phyloP scores from a whole-genome alignment of 2,329 filamentous ascomycete species.

The Chrysoporthe cubensis region DNA sequence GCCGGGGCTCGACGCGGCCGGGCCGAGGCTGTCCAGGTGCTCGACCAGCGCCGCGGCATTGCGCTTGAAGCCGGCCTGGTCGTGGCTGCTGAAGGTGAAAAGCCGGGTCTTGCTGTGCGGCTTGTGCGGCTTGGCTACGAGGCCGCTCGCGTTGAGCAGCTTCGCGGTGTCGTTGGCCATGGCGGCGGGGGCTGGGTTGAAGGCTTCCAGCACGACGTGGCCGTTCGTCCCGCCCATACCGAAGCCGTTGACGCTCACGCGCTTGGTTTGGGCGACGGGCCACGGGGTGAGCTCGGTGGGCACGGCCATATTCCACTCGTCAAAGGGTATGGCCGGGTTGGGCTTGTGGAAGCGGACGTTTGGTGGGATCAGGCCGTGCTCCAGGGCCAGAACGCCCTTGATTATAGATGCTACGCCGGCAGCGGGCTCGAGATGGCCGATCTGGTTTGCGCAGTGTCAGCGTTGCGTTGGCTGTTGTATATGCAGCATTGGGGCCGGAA shows the following conservation, averaged over 20 bases:
- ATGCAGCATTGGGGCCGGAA: too few relatives aligned
- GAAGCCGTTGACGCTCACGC: conserved; percentile 54
- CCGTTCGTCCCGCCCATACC: conserved; percentile 52
- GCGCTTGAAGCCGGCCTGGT: too few relatives aligned
- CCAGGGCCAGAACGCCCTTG: conserved; percentile 56
- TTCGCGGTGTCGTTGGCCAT: conserved; percentile 31
- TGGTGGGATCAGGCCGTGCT: conserved; percentile 53
- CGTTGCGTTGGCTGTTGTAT: too few relatives aligned
- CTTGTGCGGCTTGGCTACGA: too few relatives aligned
- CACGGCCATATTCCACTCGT: conserved; percentile 55
- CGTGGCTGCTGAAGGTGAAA: too few relatives aligned
- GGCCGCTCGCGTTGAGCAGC: too few relatives aligned
- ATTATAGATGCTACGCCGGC: conserved; percentile 56
- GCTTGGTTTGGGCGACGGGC: conserved; percentile 36
- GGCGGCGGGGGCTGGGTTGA: conserved; percentile 35
- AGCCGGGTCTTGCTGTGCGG: too few relatives aligned
- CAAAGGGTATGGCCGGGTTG: conserved; percentile 53
- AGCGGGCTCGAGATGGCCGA: conserved; percentile 55
- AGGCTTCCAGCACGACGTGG: conserved; percentile 45
- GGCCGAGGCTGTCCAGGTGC: too few relatives aligned
- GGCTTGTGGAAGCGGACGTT: conserved; percentile 54
- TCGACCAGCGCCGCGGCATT: too few relatives aligned
- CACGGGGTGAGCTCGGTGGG: conserved; percentile 32
- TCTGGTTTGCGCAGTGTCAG: not conserved
- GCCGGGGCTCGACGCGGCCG: too few relatives aligned